A percentile compares a stretch with the other conserved stretches of the same genome.
Conservation (phyloP, 2,329 filamentous ascomycete species). For the Colletotrichum cuscutae region DNA sequence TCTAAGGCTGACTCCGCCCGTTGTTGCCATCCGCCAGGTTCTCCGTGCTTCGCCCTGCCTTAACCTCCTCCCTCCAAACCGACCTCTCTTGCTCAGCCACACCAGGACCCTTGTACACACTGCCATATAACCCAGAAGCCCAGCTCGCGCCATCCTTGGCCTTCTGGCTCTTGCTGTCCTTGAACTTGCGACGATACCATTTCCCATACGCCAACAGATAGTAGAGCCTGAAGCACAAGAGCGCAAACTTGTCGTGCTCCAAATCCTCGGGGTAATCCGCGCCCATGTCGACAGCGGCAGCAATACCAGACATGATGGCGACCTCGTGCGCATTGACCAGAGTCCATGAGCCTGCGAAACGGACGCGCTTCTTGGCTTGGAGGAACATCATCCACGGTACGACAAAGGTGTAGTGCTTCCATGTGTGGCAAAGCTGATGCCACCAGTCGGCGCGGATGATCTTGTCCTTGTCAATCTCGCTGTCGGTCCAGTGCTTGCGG, state of each 20-base stretch:
- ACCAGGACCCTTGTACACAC: conserved; percentile 68
- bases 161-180: conserved; percentile 42
- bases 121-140: conserved; percentile 68
- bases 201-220: conserved; percentile 70
- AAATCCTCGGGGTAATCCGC: conserved; percentile 72
- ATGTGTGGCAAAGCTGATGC: conserved; percentile 70
- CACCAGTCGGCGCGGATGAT: conserved; percentile 70
- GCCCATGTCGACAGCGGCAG: conserved; percentile 74
- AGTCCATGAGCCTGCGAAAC: conserved; percentile 73
- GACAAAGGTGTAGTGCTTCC: conserved; percentile 67
- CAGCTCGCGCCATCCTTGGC: conserved; percentile 63
- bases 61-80: conserved; percentile 58
- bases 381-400: conserved; percentile 75
- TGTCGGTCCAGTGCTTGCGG: conserved; percentile 61
- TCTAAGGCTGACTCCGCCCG: conserved; percentile 45
- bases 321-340: conserved; percentile 75
- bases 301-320: conserved; percentile 74
- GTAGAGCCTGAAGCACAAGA: conserved; percentile 70
- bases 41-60: conserved; percentile 47
- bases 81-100: conserved; percentile 61
- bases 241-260: conserved; percentile 70
- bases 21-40: conserved; percentile 47
- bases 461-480: conserved; percentile 63
- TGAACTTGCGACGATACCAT: conserved; percentile 62
- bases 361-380: conserved; percentile 68